These are phyloP conservation scores for Cetraspora pellucida DNA, from an alignment of 192 early-diverging fungal genomes.

Conservation along the genomic window DNA sequence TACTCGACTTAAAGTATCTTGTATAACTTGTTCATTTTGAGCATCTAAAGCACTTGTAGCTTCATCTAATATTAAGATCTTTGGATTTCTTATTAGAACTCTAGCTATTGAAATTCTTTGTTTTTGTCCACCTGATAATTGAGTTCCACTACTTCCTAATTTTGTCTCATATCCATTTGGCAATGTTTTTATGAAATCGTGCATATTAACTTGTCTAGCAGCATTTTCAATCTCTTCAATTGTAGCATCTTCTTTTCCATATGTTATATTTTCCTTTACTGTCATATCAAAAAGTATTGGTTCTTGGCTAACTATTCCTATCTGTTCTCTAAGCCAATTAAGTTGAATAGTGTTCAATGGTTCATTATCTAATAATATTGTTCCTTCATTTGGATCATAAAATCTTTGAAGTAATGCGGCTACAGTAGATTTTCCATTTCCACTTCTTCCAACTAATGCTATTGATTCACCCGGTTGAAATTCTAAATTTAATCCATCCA, in stretches of 20 bases:
- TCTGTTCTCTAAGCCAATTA: constrained; percentile 59
- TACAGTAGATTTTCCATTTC: constrained; percentile 71
- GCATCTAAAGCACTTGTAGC: constrained; percentile 67
- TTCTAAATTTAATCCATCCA: constrained; percentile 55
- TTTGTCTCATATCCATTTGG: constrained; percentile 57
- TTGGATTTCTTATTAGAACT: constrained; percentile 48
- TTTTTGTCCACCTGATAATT: constrained; percentile 51
- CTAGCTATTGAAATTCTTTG: constrained; percentile 54
- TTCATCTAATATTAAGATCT: constrained; percentile 60
- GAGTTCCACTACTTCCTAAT: constrained; percentile 46
- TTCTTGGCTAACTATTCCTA: constrained; percentile 75
- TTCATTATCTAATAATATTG: constrained; percentile 60
- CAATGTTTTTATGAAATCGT: constrained; percentile 62
- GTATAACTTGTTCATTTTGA: constrained; percentile 66
- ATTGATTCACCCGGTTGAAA: constrained; percentile 53
- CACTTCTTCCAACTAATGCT: constrained; percentile 43
- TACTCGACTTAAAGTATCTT: constrained; percentile 60
- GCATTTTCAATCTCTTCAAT: constrained; percentile 67
- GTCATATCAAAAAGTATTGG: constrained; percentile 68
- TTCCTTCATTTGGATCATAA: constrained; percentile 65
- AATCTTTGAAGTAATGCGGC: constrained; percentile 68
- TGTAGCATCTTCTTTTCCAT: constrained; percentile 59
- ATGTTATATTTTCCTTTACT: constrained; percentile 73
- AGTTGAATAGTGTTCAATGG: constrained; percentile 59
- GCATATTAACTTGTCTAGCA: constrained; percentile 73